Percentiles rank a stretch among this genome's conserved stretches.
These are phyloP conservation scores for Flaveria sonorensis DNA, from an alignment of 129 eudicot genomes.

Conservation along the genomic window DNA sequence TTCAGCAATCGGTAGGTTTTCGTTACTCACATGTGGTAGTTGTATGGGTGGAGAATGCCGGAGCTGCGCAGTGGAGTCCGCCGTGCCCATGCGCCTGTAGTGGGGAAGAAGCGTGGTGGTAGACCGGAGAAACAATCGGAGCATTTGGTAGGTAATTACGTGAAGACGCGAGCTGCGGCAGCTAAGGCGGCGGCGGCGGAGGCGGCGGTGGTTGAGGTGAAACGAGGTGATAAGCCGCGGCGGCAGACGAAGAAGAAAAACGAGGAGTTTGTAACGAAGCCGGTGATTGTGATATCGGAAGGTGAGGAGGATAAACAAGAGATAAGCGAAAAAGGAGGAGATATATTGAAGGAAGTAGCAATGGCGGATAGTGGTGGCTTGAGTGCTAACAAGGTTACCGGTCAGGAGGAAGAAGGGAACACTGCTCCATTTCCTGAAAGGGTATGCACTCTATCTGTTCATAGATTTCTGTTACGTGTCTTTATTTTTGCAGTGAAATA, in stretches of 20 bases:
- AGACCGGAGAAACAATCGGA: slow-evolving; percentile 28
- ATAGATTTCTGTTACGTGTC: neutral
- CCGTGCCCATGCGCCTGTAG: slow-evolving; percentile 42
- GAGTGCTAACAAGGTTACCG: slow-evolving; percentile 69
- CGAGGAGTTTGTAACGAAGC: slow-evolving; percentile 18
- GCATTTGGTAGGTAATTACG: slow-evolving; percentile 40
- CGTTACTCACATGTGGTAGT: neutral
- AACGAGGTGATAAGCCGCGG: slow-evolving; percentile 32
- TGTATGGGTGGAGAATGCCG: slow-evolving; percentile 52
- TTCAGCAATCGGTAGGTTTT: slow-evolving; percentile 12
- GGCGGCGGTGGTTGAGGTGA: slow-evolving; percentile 11
- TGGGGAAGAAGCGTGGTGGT: slow-evolving; percentile 16
- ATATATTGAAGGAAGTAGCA: slow-evolving; percentile 25
- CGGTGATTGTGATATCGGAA: slow-evolving; percentile 24
- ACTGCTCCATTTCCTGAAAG: slow-evolving; percentile 72
- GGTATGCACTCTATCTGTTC: slow-evolving; percentile 37
- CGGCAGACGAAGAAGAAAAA: slow-evolving; percentile 11
- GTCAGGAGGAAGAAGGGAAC: slow-evolving; percentile 62
- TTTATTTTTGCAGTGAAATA: neutral
- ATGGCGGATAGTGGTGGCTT: slow-evolving; percentile 83
- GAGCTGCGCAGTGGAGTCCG: slow-evolving; percentile 48
- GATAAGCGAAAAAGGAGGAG: neutral
- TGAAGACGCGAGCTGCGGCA: slow-evolving; percentile 56
- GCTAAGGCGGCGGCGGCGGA: slow-evolving; percentile 33
- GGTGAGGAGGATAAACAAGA: slow-evolving; percentile 8